Evolutionary conservation across 768 basidiomycete genomes (phyloP).

Genomic region (Boletus eberwhitei): DNA sequence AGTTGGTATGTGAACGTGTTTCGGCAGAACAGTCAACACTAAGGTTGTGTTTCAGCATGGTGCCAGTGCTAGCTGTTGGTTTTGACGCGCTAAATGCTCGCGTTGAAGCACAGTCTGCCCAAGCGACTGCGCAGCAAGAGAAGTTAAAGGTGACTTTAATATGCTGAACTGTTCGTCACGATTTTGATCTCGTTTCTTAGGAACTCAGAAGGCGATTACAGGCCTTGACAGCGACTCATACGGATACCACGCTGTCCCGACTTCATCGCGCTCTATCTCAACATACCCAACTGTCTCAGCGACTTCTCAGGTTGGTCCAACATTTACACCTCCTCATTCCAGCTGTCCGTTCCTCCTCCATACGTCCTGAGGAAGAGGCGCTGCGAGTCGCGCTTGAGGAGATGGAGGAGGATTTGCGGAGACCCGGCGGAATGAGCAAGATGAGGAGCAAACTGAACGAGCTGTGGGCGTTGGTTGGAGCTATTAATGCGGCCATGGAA

Average conservation of each 20-base stretch:
- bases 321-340: slow-evolving; percentile 81
- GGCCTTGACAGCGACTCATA: slow-evolving; percentile 57
- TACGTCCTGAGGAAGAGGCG: slow-evolving; percentile 78
- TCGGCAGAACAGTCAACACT: not conserved
- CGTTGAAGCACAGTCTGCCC: slow-evolving; percentile 69
- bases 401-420: slow-evolving; percentile 67
- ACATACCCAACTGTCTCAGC: slow-evolving; percentile 69
- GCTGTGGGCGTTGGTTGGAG: slow-evolving; percentile 80
- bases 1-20: slow-evolving; percentile 47
- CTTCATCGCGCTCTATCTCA: slow-evolving; percentile 57
- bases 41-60: slow-evolving; percentile 46
- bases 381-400: slow-evolving; percentile 69
- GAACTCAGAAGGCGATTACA: slow-evolving; percentile 67
- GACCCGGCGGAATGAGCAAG: slow-evolving; percentile 49
- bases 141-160: slow-evolving; percentile 48
- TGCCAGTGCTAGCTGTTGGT: slow-evolving; percentile 76
- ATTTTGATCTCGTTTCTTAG: slow-evolving; percentile 28
- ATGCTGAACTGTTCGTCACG: not conserved
- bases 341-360: slow-evolving; percentile 65
- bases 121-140: slow-evolving; percentile 64
- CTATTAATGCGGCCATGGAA: slow-evolving; percentile 58
- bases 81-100: slow-evolving; percentile 80
- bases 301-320: slow-evolving; percentile 65
- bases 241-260: slow-evolving; percentile 64
- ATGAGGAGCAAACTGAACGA: slow-evolving; percentile 75